Percentiles rank a stretch among this genome's conserved stretches.
Evolutionary conservation across 2,329 filamentous ascomycete genomes (phyloP).

Genomic region (Metarhizium anisopliae): DNA sequence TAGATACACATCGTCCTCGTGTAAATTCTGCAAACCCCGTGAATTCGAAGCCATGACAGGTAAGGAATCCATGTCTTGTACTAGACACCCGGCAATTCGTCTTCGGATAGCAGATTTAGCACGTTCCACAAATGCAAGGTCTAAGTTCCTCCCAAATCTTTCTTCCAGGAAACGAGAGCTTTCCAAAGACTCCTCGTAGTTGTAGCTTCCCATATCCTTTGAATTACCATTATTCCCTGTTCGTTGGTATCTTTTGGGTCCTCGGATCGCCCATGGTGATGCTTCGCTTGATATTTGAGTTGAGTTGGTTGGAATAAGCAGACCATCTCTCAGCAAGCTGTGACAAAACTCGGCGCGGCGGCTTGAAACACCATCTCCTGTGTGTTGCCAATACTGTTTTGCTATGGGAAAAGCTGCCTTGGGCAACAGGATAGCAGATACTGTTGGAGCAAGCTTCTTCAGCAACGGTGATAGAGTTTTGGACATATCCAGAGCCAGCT

Average conservation of each 20-base stretch:
- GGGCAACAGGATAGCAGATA: slow-evolving; percentile 66
- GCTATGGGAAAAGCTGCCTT: slow-evolving; percentile 58
- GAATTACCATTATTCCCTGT: neutral
- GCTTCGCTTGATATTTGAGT: slow-evolving; percentile 17
- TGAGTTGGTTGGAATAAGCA: slow-evolving; percentile 32
- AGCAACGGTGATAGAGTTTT: slow-evolving; percentile 42
- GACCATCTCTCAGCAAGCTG: slow-evolving; percentile 59
- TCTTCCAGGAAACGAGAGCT: slow-evolving; percentile 81
- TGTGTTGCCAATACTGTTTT: slow-evolving; percentile 98
- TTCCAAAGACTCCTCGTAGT: slow-evolving; percentile 45
- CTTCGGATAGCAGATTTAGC: slow-evolving; percentile 80
- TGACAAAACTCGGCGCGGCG: slow-evolving; percentile 86
- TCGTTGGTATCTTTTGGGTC: slow-evolving; percentile 73
- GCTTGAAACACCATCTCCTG: slow-evolving; percentile 86
- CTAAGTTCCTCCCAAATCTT: slow-evolving; percentile 85
- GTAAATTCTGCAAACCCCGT: slow-evolving; percentile 54
- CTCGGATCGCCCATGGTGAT: slow-evolving; percentile 45
- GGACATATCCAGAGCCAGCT: slow-evolving; percentile 52
- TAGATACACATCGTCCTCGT: slow-evolving; percentile 81
- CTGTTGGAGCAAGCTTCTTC: slow-evolving; percentile 45
- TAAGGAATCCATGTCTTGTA: slow-evolving; percentile 48
- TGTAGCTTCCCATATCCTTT: neutral
- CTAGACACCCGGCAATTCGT: slow-evolving; percentile 80
- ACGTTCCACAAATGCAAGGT: slow-evolving; percentile 66
- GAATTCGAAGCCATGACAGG: slow-evolving; percentile 30